A percentile compares a stretch with the other conserved stretches of the same genome.
Evolutionary conservation across 371 early-diverging fungal species (phyloP).

Genomic region (Mucor irregularis): DNA sequence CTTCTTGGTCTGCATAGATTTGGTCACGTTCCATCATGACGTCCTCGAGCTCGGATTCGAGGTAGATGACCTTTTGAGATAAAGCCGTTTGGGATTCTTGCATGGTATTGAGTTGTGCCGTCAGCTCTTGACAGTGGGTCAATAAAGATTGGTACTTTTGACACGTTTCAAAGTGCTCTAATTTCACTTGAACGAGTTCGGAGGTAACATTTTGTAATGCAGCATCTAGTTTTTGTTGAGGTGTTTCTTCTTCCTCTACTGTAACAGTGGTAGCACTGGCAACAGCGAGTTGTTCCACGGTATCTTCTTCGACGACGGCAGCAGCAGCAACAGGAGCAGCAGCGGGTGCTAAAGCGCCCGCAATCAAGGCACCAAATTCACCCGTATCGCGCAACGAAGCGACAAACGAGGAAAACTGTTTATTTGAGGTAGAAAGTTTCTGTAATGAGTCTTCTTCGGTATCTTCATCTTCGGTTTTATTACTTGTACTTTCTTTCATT

Average conservation of each 20-base stretch:
- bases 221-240: conserved; percentile 8
- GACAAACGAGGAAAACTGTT: conserved; percentile 36
- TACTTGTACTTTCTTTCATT: neutral
- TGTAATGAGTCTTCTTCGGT: neutral
- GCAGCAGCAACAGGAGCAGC: neutral
- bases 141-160: conserved; percentile 47
- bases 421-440: no score
- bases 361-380: conserved; percentile 48
- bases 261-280: no score
- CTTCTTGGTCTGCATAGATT: conserved; percentile 36
- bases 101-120: conserved; percentile 21
- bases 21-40: conserved; percentile 35
- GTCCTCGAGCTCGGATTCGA: conserved; percentile 31
- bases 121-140: conserved; percentile 36
- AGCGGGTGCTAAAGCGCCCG: conserved; percentile 31
- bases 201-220: conserved; percentile 32
- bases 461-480: neutral
- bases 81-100: conserved; percentile 16
- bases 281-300: neutral
- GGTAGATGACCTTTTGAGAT: conserved; percentile 24
- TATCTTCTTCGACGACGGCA: neutral
- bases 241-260: neutral
- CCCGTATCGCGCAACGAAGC: conserved; percentile 41
- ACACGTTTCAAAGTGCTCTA: conserved; percentile 40
- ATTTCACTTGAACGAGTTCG: conserved; percentile 38